phyloP scores from a whole-genome alignment of 306 rosid genomes.

The Sicyos baderoa region DNA sequence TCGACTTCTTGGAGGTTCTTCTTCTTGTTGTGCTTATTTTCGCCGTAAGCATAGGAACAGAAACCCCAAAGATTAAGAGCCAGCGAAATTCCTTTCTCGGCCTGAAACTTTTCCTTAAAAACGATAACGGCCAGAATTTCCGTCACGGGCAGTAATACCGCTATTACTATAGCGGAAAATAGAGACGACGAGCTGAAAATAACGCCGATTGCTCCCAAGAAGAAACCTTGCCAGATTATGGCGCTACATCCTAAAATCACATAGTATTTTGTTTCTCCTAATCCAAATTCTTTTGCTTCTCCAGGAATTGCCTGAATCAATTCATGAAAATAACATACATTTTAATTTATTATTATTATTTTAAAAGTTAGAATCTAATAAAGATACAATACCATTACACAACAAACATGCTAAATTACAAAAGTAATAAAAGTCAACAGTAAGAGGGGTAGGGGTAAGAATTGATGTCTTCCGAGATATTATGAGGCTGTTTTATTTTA shows the following conservation, averaged over 20 bases:
- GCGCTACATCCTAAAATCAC: conserved; percentile 44
- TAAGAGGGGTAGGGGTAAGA: too few relatives aligned
- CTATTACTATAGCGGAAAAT: conserved; percentile 48
- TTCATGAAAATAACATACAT: neutral
- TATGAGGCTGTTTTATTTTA: too few relatives aligned
- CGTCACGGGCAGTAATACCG: conserved; percentile 45
- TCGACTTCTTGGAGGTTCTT: conserved; percentile 14
- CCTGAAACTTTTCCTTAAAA: conserved; percentile 50
- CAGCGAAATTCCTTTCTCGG: conserved; percentile 53
- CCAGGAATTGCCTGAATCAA: conserved; percentile 45
- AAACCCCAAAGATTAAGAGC: conserved; percentile 64
- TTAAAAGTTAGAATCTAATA: too few relatives aligned
- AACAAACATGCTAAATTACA: too few relatives aligned
- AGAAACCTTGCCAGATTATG: conserved; percentile 65
- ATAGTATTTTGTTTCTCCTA: conserved; percentile 52
- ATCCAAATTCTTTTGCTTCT: conserved; percentile 51
- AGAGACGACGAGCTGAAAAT: conserved; percentile 67
- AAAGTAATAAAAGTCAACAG: too few relatives aligned
- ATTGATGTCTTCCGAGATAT: too few relatives aligned
- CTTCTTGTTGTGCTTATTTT: conserved; percentile 32
- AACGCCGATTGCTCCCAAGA: conserved; percentile 67
- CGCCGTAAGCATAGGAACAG: conserved; percentile 61
- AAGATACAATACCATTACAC: too few relatives aligned
- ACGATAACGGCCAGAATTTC: conserved; percentile 55
- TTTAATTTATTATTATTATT: too few relatives aligned